Evolutionary conservation across 169 alveolate genomes (phyloP), one percentile per base, ranked within the genome.

Genomic region (Babesia gibsoni): DNA sequence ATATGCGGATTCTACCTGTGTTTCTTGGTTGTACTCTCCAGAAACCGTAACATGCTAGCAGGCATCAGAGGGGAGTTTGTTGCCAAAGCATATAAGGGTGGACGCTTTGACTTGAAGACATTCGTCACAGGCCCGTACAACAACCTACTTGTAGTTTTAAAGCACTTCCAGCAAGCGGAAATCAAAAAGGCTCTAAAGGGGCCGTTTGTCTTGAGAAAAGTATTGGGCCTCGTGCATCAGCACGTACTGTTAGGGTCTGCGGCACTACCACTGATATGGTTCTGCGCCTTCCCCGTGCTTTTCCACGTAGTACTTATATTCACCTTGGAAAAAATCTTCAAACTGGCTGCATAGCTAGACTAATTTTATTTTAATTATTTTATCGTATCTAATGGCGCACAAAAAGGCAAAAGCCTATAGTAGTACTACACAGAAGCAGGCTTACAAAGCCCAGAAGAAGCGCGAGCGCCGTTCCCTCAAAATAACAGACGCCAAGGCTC

Each of bases 211-310:
- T 7, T 64, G 73, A 20, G 49, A 52, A 77, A 67, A 53, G 42
- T 77, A 1, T 69, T 59, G 3, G 39, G 68, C 46, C 52, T 67
- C 36, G 42, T 81, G 18, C 79, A 63, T 32, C 66, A 77, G 61
- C 85, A 77, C 57, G 64, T 67, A 20, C 73, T 77, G 46, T 50
- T 67, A 41, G 80, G 73, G 43, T 77, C 85, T 22, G 33, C 46
- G 58, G 46, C 59, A 39, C 41, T 67, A 16, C 72, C 68, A 35
- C 46, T 67, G 33, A 36, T 67, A n/a, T 53, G 59, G 57, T 56
- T 77, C 22, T 77, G 53, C 42, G 53, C 68, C 29, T 56, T 67
- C 37, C 72, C 72, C 49, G 43, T 58, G 25, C 43, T 66, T 16
- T 9, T 56, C 39, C 82, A 77, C 81, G 33, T 32, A 1, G 27